phyloP scores from a whole-genome alignment of 2,329 filamentous ascomycete species.

The Aspergillus sp. region DNA sequence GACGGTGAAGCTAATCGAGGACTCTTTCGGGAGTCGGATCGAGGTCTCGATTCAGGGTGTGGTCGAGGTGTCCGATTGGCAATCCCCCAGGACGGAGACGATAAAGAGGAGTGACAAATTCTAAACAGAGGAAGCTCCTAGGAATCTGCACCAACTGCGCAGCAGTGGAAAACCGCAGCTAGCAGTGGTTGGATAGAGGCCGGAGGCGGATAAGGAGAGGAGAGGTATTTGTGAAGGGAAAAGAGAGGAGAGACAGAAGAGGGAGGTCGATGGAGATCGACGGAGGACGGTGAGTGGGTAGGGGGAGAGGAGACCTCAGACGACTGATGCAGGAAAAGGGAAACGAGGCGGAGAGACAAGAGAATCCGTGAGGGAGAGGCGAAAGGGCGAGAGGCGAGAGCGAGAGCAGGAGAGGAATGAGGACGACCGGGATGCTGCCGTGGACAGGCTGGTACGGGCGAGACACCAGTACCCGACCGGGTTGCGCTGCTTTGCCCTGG shows the following conservation, averaged over 20 bases:
- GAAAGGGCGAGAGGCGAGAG: constrained; percentile 23
- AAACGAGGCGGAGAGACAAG: constrained; percentile 22
- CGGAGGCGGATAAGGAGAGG: constrained; percentile 15
- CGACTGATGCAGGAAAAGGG: constrained; percentile 13
- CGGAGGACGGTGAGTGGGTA: constrained; percentile 17
- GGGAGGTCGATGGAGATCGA: constrained; percentile 17
- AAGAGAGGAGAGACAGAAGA: constrained; percentile 20
- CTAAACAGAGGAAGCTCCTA: constrained; percentile 14
- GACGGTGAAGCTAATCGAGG: neutral
- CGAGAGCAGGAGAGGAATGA: constrained; percentile 11
- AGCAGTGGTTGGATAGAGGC: constrained; percentile 23
- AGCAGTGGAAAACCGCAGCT: constrained; percentile 31
- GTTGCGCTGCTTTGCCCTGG: too few species aligned
- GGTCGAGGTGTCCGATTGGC: neutral
- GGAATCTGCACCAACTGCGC: constrained; percentile 27
- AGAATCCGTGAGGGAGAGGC: constrained; percentile 19
- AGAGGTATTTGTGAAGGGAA: constrained; percentile 21
- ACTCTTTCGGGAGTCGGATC: neutral
- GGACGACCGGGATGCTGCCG: too few species aligned
- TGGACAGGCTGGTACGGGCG: constrained; percentile 8
- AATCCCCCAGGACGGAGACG: constrained; percentile 9
- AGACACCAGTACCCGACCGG: neutral
- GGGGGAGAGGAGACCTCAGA: constrained; percentile 15
- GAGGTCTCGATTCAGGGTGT: neutral
- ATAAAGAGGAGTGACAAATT: constrained; percentile 7